Conservation (phyloP, 2,329 filamentous ascomycete genomes). For the Pseudodiploospora longispora region DNA sequence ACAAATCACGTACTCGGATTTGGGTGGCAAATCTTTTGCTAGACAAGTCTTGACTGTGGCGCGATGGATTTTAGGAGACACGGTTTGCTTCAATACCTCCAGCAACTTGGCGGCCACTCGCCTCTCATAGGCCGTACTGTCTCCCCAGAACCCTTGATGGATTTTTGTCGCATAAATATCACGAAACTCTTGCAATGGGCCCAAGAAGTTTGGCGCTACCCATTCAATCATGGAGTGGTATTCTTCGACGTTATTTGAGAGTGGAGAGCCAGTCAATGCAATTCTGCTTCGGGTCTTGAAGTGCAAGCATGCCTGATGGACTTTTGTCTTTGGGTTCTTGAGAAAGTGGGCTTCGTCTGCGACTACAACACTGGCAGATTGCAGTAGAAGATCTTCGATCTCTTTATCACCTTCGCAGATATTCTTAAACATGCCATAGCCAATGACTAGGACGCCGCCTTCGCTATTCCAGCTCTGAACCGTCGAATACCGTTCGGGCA, state of each 20-base stretch:
- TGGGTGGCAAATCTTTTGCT: constrained; percentile 59
- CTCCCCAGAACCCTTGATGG: constrained; percentile 57
- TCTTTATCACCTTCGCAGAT: constrained; percentile 18
- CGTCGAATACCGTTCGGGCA: constrained; percentile 30
- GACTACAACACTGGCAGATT: constrained; percentile 63
- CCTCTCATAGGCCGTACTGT: constrained; percentile 50
- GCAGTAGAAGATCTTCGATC: constrained; percentile 39
- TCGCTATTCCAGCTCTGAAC: constrained; percentile 52
- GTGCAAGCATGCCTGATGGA: constrained; percentile 44
- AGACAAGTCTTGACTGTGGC: constrained; percentile 59
- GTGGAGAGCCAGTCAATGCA: constrained; percentile 77
- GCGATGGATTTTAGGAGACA: constrained; percentile 72
- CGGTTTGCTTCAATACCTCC: constrained; percentile 59
- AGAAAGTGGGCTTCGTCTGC: constrained; percentile 79
- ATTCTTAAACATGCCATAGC: constrained; percentile 49
- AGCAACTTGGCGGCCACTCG: constrained; percentile 58
- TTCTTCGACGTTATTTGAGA: constrained; percentile 76
- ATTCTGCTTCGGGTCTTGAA: constrained; percentile 66
- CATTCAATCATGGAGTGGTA: constrained; percentile 85
- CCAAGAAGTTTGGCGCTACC: constrained; percentile 74
- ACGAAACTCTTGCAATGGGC: constrained; percentile 58
- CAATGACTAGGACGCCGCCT: constrained; percentile 70
- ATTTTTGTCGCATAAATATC: constrained; percentile 67
- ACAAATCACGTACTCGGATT: constrained; percentile 74
- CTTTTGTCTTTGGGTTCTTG: constrained; percentile 54